phyloP scores from a whole-genome alignment of 192 early-diverging fungal genomes.

The Fimicolochytrium jonesii region DNA sequence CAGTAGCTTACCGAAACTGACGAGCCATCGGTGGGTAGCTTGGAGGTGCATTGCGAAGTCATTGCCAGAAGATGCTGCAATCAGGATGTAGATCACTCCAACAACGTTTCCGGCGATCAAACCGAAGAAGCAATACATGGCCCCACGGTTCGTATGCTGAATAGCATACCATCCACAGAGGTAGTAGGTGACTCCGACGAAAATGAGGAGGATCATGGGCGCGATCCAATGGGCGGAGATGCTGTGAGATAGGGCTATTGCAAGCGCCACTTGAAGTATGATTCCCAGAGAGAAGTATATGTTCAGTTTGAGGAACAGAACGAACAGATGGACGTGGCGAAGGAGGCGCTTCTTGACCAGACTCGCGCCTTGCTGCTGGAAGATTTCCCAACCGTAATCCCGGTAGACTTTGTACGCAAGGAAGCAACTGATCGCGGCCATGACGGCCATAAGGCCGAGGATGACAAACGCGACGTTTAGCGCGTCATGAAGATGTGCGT shows the following conservation, averaged over 20 bases:
- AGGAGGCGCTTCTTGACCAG: conserved; percentile 31
- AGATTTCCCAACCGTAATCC: conserved; percentile 36
- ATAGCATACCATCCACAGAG: conserved; percentile 28
- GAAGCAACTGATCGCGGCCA: conserved; percentile 7
- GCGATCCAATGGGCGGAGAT: conserved; percentile 13
- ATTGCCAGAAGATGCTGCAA: neutral
- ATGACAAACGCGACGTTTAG: conserved; percentile 13
- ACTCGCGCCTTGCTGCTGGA: conserved; percentile 37
- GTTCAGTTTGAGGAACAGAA: conserved; percentile 41
- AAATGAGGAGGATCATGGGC: conserved; percentile 16
- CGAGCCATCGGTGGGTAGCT: conserved; percentile 15
- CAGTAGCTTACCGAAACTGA: conserved; percentile 16
- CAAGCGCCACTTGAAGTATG: conserved; percentile 11
- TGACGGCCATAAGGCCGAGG: conserved; percentile 17
- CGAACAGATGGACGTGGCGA: conserved; percentile 36
- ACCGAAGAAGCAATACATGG: conserved; percentile 27
- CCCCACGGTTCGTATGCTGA: conserved; percentile 6
- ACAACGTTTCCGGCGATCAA: conserved; percentile 16
- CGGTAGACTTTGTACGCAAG: conserved; percentile 30
- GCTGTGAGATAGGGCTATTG: neutral
- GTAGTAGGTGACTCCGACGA: conserved; percentile 10
- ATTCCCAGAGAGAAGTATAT: conserved; percentile 31
- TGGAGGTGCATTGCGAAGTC: neutral
- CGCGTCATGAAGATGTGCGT: neutral
- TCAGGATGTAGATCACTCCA: conserved; percentile 23